Conservation (phyloP, 768 basidiomycete genomes). For the Tubosaeta brunneosetosa region DNA sequence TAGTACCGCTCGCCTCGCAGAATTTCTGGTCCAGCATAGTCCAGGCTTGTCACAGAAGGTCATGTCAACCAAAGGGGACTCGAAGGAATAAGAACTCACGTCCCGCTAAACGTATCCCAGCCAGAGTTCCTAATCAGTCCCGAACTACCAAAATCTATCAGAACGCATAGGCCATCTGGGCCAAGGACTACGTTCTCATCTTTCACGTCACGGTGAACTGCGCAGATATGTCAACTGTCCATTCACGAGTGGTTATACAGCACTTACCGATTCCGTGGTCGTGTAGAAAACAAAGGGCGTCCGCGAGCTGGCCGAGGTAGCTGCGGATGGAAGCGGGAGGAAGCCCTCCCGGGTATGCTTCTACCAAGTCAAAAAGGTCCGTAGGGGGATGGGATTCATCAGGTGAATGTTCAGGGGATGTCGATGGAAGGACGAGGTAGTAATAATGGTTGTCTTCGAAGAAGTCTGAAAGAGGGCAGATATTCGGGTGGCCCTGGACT, state of each 20-base stretch:
- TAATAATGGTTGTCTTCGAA: constrained; percentile 97
- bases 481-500: constrained; percentile 90
- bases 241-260: background rate
- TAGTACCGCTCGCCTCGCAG: constrained; percentile 90
- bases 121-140: constrained; percentile 78
- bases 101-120: constrained; percentile 92
- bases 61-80: constrained; percentile 6
- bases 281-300: constrained; percentile 87
- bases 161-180: constrained; percentile 72
- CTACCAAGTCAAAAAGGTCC: constrained; percentile 95
- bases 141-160: constrained; percentile 97
- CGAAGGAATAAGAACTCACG: constrained; percentile 49
- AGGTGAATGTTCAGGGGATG: constrained; percentile 53
- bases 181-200: constrained; percentile 94
- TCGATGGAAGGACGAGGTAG: constrained; percentile 84
- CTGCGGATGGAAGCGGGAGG: constrained; percentile 68
- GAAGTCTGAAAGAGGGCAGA: constrained; percentile 91
- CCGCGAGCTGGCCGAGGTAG: constrained; percentile 91
- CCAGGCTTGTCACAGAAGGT: constrained; percentile 47
- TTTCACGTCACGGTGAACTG: constrained; percentile 96
- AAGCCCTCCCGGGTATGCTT: constrained; percentile 81
- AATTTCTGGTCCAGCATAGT: constrained; percentile 97
- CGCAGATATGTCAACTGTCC: constrained; percentile 7
- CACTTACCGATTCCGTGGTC: constrained; percentile 80
- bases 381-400: constrained; percentile 54